Evolutionary conservation across 176 grass and related monocot species (phyloP).

Genomic region (Puya raimondii): DNA sequence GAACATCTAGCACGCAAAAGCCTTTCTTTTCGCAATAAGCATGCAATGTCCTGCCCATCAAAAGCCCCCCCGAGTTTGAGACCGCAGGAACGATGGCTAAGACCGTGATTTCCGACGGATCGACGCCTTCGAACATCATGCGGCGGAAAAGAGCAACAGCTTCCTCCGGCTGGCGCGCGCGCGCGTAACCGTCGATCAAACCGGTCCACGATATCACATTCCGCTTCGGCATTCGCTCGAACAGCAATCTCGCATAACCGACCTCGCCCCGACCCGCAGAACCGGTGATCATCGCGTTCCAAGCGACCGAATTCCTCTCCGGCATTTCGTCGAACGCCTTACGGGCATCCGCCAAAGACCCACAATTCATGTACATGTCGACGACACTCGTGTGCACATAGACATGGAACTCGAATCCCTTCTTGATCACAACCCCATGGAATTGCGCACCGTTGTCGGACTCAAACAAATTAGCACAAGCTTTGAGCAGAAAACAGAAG

Average conservation of each 20-base stretch:
- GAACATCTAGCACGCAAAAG: conserved; percentile 24
- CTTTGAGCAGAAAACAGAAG: conserved; percentile 32
- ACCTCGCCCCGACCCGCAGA: conserved; percentile 37
- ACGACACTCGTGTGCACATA: conserved; percentile 39
- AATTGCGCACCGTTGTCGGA: conserved; percentile 21
- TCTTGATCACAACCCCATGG: conserved; percentile 24
- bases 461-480: conserved; percentile 23
- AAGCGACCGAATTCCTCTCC: conserved; percentile 31
- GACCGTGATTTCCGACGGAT: conserved; percentile 44
- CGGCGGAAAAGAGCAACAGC: conserved; percentile 29
- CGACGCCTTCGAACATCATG: conserved; percentile 37
- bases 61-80: conserved; percentile 26
- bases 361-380: conserved; percentile 14
- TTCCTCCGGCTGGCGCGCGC: conserved; percentile 16
- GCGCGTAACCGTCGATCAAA: conserved; percentile 45
- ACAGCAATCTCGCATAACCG: conserved; percentile 30
- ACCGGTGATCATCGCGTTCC: conserved; percentile 63
- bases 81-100: conserved; percentile 41
- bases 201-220: conserved; percentile 58
- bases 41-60: conserved; percentile 24
- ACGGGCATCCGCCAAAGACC: conserved; percentile 26
- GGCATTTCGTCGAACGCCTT: conserved; percentile 47
- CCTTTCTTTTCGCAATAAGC: conserved; percentile 39
- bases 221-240: conserved; percentile 37
- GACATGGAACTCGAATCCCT: conserved; percentile 34